These are phyloP conservation scores for Cornus florida DNA, from an alignment of 148 eudicot genomes.

Conservation along the genomic window DNA sequence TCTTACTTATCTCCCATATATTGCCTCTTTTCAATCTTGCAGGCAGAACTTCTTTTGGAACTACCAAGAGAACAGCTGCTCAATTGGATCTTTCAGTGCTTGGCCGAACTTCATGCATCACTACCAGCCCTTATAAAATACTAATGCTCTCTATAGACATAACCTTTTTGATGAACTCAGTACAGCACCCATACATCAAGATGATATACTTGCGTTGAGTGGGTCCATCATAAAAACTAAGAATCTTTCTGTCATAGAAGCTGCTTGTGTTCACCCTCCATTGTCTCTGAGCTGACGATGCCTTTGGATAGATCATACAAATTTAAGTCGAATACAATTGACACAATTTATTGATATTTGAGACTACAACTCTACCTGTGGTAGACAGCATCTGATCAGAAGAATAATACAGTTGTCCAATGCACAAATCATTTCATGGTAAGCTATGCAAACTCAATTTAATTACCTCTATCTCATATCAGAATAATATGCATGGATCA, in stretches of 20 bases:
- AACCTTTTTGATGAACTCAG: background rate
- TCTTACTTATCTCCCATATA: background rate
- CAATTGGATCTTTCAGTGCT: conserved; percentile 87
- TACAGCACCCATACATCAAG: background rate
- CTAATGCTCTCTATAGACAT: conserved; percentile 27
- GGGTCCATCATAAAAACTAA: background rate
- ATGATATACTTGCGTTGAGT: background rate
- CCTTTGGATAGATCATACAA: conserved; percentile 3
- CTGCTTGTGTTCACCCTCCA: background rate
- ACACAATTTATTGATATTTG: background rate
- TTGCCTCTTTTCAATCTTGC: conserved; percentile 18
- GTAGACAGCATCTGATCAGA: conserved; percentile 4
- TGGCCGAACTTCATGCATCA: conserved; percentile 79
- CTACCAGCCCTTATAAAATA: conserved; percentile 81
- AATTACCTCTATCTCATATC: too few species aligned
- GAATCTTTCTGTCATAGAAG: background rate
- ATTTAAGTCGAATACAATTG: background rate
- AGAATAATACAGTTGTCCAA: conserved; percentile 1
- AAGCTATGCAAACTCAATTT: background rate
- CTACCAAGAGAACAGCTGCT: conserved; percentile 88
- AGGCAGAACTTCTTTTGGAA: conserved; percentile 90
- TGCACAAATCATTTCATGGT: too few species aligned
- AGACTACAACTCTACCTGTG: background rate
- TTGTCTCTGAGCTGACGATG: background rate
- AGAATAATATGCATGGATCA: background rate